phyloP scores from a whole-genome alignment of 2,329 filamentous ascomycete genomes.

The Teratosphaeriaceae sp. region DNA sequence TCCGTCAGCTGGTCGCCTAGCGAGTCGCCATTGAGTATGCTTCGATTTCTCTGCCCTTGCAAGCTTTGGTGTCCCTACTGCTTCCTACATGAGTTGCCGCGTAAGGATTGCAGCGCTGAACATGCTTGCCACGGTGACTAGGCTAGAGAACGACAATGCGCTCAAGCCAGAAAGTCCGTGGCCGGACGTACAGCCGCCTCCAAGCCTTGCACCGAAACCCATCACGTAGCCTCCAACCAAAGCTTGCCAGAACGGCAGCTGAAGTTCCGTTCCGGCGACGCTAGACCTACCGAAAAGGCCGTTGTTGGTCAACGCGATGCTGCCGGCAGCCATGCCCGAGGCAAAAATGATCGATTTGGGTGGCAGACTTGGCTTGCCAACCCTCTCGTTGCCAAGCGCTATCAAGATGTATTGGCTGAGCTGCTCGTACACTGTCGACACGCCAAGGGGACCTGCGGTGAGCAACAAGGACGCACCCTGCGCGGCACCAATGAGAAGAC shows the following conservation, averaged over 20 bases:
- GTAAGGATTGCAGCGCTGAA: conserved; percentile 1
- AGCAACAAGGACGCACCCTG: conserved; percentile 52
- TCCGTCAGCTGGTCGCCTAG: too few relatives aligned
- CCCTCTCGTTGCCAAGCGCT: conserved; percentile 6
- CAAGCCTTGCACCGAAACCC: conserved; percentile 45
- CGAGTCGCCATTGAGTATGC: too few relatives aligned
- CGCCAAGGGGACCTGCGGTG: conserved; percentile 51
- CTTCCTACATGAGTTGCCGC: not conserved
- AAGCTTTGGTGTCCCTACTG: not conserved
- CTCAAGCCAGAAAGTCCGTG: conserved; percentile 2
- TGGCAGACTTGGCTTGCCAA: conserved; percentile 13
- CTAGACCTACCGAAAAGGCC: not conserved
- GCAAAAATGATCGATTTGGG: conserved; percentile 47
- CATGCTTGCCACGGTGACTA: not conserved
- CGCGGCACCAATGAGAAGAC: conserved; percentile 51
- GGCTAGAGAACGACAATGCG: not conserved
- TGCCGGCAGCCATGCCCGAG: conserved; percentile 44
- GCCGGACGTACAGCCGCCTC: conserved; percentile 1
- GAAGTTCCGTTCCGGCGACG: not conserved
- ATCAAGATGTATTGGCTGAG: conserved; percentile 49
- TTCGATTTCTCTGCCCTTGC: not conserved
- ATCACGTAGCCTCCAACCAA: conserved; percentile 51
- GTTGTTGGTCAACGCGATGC: conserved; percentile 29
- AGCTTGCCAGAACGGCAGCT: conserved; percentile 25
- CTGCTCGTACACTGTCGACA: conserved; percentile 57